Evolutionary conservation across 2,329 filamentous ascomycete species (phyloP).

Genomic region (Talaromyces sp.): DNA sequence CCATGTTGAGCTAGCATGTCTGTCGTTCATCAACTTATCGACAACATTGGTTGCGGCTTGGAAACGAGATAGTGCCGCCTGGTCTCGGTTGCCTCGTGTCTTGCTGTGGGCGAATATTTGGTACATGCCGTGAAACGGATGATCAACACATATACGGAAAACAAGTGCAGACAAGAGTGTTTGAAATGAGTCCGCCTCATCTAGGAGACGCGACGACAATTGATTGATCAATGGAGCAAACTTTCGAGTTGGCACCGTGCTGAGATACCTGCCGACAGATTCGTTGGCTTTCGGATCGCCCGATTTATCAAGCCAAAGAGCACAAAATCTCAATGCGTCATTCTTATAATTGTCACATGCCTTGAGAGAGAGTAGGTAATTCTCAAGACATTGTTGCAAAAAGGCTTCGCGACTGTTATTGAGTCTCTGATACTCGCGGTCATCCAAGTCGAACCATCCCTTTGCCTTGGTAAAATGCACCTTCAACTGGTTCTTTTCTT

Average conservation of each 20-base stretch:
- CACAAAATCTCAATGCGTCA: constrained; percentile 86
- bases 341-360: constrained; percentile 88
- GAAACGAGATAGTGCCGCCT: constrained; percentile 70
- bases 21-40: constrained; percentile 56
- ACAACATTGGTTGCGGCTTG: constrained; percentile 70
- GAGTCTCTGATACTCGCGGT: constrained; percentile 78
- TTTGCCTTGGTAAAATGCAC: constrained; percentile 69
- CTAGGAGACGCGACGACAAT: constrained; percentile 84
- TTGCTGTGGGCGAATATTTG: constrained; percentile 85
- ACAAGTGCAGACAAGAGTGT: constrained; percentile 70
- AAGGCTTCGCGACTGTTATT: constrained; percentile 76
- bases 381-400: constrained; percentile 83
- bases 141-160: constrained; percentile 80
- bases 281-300: constrained; percentile 73
- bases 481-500: constrained; percentile 58
- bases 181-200: constrained; percentile 70
- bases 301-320: constrained; percentile 88
- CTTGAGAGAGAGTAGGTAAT: constrained; percentile 80
- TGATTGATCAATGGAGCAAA: constrained; percentile 95
- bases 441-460: constrained; percentile 86
- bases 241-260: constrained; percentile 80
- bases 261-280: constrained; percentile 68
- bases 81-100: constrained; percentile 66
- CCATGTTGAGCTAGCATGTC: constrained; percentile 61
- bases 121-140: constrained; percentile 96